Conservation (phyloP, 2,329 filamentous ascomycete genomes). For the Cephalotrichum gorgonifer region DNA sequence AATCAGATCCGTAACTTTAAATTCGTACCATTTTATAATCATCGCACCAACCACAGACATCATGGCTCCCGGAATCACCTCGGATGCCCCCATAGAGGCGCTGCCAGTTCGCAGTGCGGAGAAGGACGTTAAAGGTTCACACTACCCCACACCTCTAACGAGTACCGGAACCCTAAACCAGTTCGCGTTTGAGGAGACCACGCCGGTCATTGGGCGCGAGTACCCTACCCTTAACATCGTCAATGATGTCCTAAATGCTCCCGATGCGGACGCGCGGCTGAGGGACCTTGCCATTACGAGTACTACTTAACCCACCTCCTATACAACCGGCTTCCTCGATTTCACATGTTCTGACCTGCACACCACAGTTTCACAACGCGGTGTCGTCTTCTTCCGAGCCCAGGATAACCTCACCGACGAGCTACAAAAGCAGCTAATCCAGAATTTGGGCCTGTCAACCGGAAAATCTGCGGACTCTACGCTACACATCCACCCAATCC, state of each 20-base stretch:
- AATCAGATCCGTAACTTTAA: too few relatives aligned
- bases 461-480: slow-evolving; percentile 47
- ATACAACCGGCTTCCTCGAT: too few relatives aligned
- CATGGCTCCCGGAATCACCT: too few relatives aligned
- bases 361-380: slow-evolving; percentile 47
- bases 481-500: slow-evolving; percentile 50
- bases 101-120: too few relatives aligned
- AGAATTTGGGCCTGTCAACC: slow-evolving; percentile 46
- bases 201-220: slow-evolving; percentile 46
- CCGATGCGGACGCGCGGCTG: slow-evolving; percentile 43
- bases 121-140: too few relatives aligned
- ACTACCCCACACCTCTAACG: too few relatives aligned
- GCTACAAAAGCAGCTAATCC: slow-evolving; percentile 48
- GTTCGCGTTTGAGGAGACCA: too few relatives aligned
- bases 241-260: slow-evolving; percentile 36
- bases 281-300: slow-evolving; percentile 52
- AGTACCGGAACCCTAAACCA: too few relatives aligned
- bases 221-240: slow-evolving; percentile 38
- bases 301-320: slow-evolving; percentile 15
- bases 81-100: too few relatives aligned
- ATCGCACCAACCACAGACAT: too few relatives aligned
- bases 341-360: too few relatives aligned
- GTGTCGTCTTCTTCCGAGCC: slow-evolving; percentile 54
- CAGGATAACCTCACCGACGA: slow-evolving; percentile 48
- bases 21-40: too few relatives aligned